These are phyloP conservation scores for Calonectria leucothoes DNA, from an alignment of 2,329 filamentous ascomycete species.

Conservation along the genomic window DNA sequence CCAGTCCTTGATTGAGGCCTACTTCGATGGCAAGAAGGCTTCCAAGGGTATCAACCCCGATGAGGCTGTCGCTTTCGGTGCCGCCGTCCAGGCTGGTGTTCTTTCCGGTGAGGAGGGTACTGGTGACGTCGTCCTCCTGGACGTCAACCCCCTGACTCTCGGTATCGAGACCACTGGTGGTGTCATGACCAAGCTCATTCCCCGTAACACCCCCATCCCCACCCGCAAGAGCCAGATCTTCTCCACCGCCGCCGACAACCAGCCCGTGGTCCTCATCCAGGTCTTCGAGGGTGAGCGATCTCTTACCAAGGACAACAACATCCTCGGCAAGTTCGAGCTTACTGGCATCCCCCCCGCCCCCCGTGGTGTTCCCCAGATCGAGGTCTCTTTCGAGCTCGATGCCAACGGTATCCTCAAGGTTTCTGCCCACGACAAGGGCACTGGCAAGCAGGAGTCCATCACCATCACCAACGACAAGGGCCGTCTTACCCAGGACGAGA, in stretches of 20 bases:
- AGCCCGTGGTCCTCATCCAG: conserved; percentile 94
- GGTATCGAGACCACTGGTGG: conserved; percentile 98
- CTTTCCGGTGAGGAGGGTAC: conserved; percentile 89
- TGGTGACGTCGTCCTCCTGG: conserved; percentile 89
- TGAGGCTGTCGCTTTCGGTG: conserved; percentile 98
- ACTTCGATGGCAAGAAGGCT: conserved; percentile 94
- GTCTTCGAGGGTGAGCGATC: conserved; percentile 94
- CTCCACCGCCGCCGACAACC: conserved; percentile 96
- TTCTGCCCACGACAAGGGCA: conserved; percentile 96
- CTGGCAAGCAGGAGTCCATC: conserved; percentile 96
- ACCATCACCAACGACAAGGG: conserved; percentile 99
- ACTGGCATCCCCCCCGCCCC: conserved; percentile 95
- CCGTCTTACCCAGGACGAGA: conserved; percentile 94
- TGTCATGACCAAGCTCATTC: conserved; percentile 97
- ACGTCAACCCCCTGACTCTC: conserved; percentile 95
- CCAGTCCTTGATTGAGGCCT: conserved; percentile 93
- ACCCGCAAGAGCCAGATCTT: conserved; percentile 99
- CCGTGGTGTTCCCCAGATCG: conserved; percentile 96
- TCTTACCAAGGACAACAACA: conserved; percentile 97
- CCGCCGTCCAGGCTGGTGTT: conserved; percentile 96
- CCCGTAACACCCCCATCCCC: conserved; percentile 93
- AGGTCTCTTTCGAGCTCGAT: conserved; percentile 97
- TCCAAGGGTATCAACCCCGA: conserved; percentile 99
- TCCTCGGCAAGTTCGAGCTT: conserved; percentile 97
- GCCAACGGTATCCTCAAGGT: conserved; percentile 99